A percentile compares a stretch with the other conserved stretches of the same genome.
phyloP scores from a whole-genome alignment of 805 yeast genomes.

The Scheffersomyces amazonensis region DNA sequence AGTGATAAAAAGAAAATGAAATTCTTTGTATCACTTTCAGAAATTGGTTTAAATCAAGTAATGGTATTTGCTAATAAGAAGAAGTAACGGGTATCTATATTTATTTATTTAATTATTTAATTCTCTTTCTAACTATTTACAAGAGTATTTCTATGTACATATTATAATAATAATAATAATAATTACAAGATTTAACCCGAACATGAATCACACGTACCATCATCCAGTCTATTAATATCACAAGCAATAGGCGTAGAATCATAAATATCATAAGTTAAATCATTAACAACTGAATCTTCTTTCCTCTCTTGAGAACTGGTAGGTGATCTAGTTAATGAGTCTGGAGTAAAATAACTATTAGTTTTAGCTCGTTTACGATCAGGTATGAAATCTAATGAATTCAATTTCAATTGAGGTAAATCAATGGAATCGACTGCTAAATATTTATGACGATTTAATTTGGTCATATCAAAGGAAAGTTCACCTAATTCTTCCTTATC shows the following conservation, averaged over 20 bases:
- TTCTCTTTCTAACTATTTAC: slow-evolving; percentile 9
- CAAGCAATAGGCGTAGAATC: slow-evolving; percentile 35
- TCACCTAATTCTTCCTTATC: slow-evolving; percentile 12
- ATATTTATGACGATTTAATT: slow-evolving; percentile 22
- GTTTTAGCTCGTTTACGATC: slow-evolving; percentile 1
- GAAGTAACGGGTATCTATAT: no score
- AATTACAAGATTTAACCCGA: slow-evolving; percentile 35
- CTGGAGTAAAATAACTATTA: slow-evolving; percentile 9
- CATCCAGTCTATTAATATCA: slow-evolving; percentile 18
- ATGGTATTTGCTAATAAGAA: slow-evolving; percentile 88
- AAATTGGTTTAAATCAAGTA: slow-evolving; percentile 84
- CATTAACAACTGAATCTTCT: slow-evolving; percentile 5
- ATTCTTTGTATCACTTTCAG: slow-evolving; percentile 86
- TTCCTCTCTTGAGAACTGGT: slow-evolving; percentile 1
- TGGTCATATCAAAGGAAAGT: slow-evolving; percentile 1
- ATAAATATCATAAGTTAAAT: slow-evolving; percentile 23
- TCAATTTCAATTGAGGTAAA: slow-evolving; percentile 1
- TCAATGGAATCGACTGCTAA: slow-evolving; percentile 8
- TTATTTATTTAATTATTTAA: no score
- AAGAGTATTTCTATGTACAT: slow-evolving; percentile 1
- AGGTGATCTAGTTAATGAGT: slow-evolving; percentile 4
- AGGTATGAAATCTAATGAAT: not conserved
- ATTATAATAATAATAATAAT: not conserved
- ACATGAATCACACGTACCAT: slow-evolving; percentile 39
- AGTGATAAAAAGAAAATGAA: slow-evolving; percentile 62